phyloP scores from a whole-genome alignment of 306 rosid genomes.

The Elaeagnus macrophylla region DNA sequence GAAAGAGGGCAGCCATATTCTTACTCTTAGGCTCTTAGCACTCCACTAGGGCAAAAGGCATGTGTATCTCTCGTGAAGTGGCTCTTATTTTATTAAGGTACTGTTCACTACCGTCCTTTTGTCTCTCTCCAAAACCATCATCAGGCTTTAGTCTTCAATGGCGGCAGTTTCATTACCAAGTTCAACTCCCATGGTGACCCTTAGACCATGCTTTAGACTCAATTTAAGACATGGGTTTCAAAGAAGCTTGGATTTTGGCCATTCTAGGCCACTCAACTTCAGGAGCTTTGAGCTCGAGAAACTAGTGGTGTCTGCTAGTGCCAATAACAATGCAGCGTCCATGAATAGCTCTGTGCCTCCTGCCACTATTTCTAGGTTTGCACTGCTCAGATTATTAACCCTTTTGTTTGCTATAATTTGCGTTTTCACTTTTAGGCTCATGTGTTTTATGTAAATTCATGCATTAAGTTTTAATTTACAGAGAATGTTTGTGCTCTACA shows the following conservation, averaged over 20 bases:
- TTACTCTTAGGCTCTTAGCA: too few relatives aligned
- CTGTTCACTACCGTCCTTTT: too few relatives aligned
- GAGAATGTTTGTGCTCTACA: not conserved
- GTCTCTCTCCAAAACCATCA: not conserved
- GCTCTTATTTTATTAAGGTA: too few relatives aligned
- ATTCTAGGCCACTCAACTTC: constrained; percentile 10
- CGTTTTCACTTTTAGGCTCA: not conserved
- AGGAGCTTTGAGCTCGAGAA: constrained; percentile 15
- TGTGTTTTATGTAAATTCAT: constrained; percentile 2
- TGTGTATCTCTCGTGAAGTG: too few relatives aligned
- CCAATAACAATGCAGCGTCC: constrained; percentile 23
- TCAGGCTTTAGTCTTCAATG: constrained; percentile 10
- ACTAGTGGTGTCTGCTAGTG: constrained; percentile 19
- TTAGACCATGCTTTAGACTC: constrained; percentile 4
- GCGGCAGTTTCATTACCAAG: constrained; percentile 23
- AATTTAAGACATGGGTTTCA: constrained; percentile 16
- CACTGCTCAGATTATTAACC: not conserved
- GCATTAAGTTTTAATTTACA: not conserved
- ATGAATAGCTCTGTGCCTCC: constrained; percentile 18
- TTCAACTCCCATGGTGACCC: constrained; percentile 7
- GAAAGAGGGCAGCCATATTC: too few relatives aligned
- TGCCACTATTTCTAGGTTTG: constrained; percentile 24
- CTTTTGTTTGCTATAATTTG: not conserved
- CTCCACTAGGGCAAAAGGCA: too few relatives aligned
- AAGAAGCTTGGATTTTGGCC: constrained; percentile 14